Base-by-base conservation (phyloP, 2,329 filamentous ascomycete genomes). In the Sphaceloma murrayae region DNA sequence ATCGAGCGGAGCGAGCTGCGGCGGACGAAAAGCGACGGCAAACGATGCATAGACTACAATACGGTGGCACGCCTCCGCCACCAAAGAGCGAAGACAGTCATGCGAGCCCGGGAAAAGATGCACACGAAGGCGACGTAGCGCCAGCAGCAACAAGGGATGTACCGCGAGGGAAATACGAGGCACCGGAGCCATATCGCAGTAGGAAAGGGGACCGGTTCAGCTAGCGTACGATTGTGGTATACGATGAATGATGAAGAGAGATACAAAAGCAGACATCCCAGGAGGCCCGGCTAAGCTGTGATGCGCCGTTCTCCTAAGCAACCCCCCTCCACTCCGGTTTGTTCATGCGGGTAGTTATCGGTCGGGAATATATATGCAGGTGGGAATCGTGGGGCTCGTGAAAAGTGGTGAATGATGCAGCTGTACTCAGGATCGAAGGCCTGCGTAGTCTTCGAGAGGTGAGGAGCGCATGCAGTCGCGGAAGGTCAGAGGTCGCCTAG, bases 101-200 rank as follows among this genome's bases (percentile, higher is more conserved):
- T 34, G 73, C 73, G 43, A 80, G 74, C 55, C 83, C 85, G 16
- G 85, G 82, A 60, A 72, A 77, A 56, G 83, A 91, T 65, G 77
- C 79, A 22, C 31, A 45, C 21, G 77, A 74, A 56, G 68, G 69
- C 51, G 88, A 94, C 65, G 86, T 86, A n/a, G 87, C 88, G 9
- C 82, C 87, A 7, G 93, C 85, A 7, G 43, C 71, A 79, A 52
- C 84, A 59, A 66, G 69, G 32, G 69, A 83, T 18, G 56, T 68
- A 26, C 84, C 88, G 63, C 93, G 86, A 71, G 83, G 85, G 62
- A 94, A 94, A 67, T 96, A 93, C 63, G 88, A 96, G 67, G 80
- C 83, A 22, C 70, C 69, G 43, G 72, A 76, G 53, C 82, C 87
- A 45, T 96, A 81, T 64, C 69, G 75, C 54, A 82, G 81, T 64